Evolutionary conservation across 352 stramenopile genomes (phyloP).

Genomic region (Thraustotheca clavata): DNA sequence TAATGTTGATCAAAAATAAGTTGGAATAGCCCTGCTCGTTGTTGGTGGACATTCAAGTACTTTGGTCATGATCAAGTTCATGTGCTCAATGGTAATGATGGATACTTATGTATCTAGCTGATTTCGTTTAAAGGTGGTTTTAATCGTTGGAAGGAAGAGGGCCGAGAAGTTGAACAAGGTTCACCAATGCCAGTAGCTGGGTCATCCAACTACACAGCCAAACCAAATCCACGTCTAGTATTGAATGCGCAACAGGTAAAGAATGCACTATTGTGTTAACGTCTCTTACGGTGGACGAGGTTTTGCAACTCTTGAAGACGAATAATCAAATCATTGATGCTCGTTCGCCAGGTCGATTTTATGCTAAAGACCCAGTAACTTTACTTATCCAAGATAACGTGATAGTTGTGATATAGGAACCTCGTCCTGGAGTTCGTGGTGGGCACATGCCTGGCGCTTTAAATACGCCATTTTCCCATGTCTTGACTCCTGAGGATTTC

Average conservation of each 20-base stretch:
- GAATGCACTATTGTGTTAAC: not conserved
- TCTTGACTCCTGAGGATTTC: conserved; percentile 82
- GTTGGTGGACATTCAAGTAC: conserved; percentile 87
- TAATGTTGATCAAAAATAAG: not conserved
- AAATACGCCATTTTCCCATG: conserved; percentile 86
- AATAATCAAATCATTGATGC: conserved; percentile 87
- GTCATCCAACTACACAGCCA: conserved; percentile 35
- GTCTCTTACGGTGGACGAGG: conserved; percentile 18
- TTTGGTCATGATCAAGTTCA: conserved; percentile 84
- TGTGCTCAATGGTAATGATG: conserved; percentile 70
- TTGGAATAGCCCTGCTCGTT: conserved; percentile 46
- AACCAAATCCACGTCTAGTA: conserved; percentile 38
- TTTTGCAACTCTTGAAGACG: conserved; percentile 45
- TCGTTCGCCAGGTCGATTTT: conserved; percentile 80
- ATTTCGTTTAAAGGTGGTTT: conserved; percentile 34
- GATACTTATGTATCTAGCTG: not conserved
- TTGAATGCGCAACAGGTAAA: conserved; percentile 47
- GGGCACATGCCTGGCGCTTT: conserved; percentile 89
- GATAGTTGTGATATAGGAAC: conserved; percentile 49
- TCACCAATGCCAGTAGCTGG: conserved; percentile 25
- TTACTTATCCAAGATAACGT: not conserved
- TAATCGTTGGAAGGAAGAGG: conserved; percentile 61
- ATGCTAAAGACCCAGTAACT: conserved; percentile 62
- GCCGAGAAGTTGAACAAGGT: conserved; percentile 33
- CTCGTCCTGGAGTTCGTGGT: conserved; percentile 79